Evolutionary conservation across 129 eudicot genomes (phyloP), one percentile per base, ranked within the genome.

Genomic region (Erigeron canadensis): DNA sequence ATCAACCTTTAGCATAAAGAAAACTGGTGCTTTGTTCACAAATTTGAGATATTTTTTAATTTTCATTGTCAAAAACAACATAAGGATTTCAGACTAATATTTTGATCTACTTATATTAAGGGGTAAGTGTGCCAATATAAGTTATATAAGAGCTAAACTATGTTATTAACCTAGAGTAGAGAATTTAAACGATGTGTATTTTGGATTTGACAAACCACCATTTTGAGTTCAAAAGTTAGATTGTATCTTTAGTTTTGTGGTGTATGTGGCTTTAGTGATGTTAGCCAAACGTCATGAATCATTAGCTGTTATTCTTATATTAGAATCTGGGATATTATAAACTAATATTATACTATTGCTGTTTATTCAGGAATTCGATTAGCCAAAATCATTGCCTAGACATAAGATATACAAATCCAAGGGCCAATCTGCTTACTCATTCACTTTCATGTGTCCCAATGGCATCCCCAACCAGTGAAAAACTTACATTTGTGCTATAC

Each of bases 281-380:
- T 64, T 55, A n/a, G 56, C 22, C 48, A 41, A 8, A 66, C n/a
- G 13, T 66, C 62, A 9, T 38, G 11, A 53, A 65, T 28, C 7
- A n/a, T 22, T 46, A 53, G 12, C 17, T 5, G 12, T 4, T 76
- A 19, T 50, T 45, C 10, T 44, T 40, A 53, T 61, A 10, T 37
- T 10, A 19, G 9, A 7, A 67, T 67, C 45, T 72, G 65, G 1
- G 77, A 37, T 43, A 7, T 15, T 47, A 51, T 57, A 16, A 7
- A 12, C 10, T 43, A 19, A 43, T n/a, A 68, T 82, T 59, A 69
- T 64, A 2, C 13, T 71, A 10, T 16, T 10, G 8, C 68, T 10
- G 53, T 76, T 58, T 38, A 50, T 74, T 79, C 86, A 89, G 96
- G 87, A 70, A 56, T 57, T 56, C 45, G 50, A n/a, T 72, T 40